phyloP scores from a whole-genome alignment of 2,329 filamentous ascomycete species.

The Drechslerella stenobrocha region DNA sequence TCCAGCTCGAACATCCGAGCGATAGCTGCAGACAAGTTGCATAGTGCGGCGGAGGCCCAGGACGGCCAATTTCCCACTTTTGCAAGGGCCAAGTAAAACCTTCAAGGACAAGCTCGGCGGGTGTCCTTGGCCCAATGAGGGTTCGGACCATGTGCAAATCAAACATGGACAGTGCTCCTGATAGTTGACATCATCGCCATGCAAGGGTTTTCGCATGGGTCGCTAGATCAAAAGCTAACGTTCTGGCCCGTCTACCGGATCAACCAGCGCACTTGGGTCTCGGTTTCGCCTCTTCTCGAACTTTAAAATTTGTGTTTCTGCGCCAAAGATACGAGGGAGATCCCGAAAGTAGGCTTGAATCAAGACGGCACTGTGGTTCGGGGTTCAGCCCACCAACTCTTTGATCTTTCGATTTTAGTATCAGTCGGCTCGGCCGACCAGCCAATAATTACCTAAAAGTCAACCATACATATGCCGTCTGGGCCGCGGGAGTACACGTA shows the following conservation, averaged over 20 bases:
- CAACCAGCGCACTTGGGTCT: not conserved
- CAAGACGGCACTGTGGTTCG: too few species aligned
- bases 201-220: conserved; percentile 31
- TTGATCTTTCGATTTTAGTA: not conserved
- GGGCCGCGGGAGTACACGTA: too few species aligned
- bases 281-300: not conserved
- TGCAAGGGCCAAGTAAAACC: too few species aligned
- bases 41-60: too few species aligned
- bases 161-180: conserved; percentile 12
- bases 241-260: conserved; percentile 1
- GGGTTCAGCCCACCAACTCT: too few species aligned
- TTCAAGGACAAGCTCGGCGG: conserved; percentile 10
- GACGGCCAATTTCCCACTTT: too few species aligned
- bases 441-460: conserved; percentile 1
- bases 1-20: too few species aligned
- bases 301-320: not conserved
- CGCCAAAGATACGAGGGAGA: not conserved
- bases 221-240: not conserved
- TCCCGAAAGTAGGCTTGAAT: not conserved
- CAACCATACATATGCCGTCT: too few species aligned
- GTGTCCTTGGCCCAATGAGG: conserved; percentile 27
- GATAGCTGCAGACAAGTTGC: too few species aligned
- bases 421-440: not conserved
- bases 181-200: conserved; percentile 44
- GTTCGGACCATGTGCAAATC: conserved; percentile 38